Evolutionary conservation across 257 asterid genomes (phyloP).

Genomic region (Lithospermum erythrorhizon): DNA sequence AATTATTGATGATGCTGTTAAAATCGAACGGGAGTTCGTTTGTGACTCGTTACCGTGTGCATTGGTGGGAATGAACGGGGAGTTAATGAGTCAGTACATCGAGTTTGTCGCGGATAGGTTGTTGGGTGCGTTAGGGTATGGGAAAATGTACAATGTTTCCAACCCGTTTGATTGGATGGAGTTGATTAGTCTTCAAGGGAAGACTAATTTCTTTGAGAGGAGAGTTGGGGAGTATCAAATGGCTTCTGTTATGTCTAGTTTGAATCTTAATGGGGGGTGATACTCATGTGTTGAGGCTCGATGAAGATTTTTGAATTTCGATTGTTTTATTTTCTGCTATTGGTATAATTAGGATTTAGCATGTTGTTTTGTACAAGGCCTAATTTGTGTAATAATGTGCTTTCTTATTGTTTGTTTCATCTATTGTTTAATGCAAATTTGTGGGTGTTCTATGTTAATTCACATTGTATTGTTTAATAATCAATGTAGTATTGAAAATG

Average conservation of each 20-base stretch:
- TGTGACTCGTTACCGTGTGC: slow-evolving; percentile 83
- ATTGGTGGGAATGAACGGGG: slow-evolving; percentile 73
- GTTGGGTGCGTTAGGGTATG: slow-evolving; percentile 53
- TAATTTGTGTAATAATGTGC: too few relatives aligned
- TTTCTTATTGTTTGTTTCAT: too few relatives aligned
- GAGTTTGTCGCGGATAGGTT: slow-evolving; percentile 82
- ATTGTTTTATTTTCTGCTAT: too few relatives aligned
- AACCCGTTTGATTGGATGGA: slow-evolving; percentile 99
- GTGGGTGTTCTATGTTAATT: too few relatives aligned
- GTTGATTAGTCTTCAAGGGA: slow-evolving; percentile 83
- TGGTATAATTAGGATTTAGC: too few relatives aligned
- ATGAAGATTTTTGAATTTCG: slow-evolving; percentile 62
- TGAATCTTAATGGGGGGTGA: slow-evolving; percentile 47
- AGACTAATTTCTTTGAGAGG: slow-evolving; percentile 93
- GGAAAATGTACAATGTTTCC: slow-evolving; percentile 44
- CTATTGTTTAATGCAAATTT: not conserved
- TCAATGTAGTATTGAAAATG: too few relatives aligned
- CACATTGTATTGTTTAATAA: too few relatives aligned
- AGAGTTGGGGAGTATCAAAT: slow-evolving; percentile 95
- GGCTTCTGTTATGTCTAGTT: slow-evolving; percentile 64
- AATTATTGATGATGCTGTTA: slow-evolving; percentile 58
- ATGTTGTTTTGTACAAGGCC: too few relatives aligned
- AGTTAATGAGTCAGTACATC: slow-evolving; percentile 66
- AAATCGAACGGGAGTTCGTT: slow-evolving; percentile 69
- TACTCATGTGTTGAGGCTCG: slow-evolving; percentile 48